phyloP scores from a whole-genome alignment of 805 yeast genomes.

The Metschnikowia shivogae region DNA sequence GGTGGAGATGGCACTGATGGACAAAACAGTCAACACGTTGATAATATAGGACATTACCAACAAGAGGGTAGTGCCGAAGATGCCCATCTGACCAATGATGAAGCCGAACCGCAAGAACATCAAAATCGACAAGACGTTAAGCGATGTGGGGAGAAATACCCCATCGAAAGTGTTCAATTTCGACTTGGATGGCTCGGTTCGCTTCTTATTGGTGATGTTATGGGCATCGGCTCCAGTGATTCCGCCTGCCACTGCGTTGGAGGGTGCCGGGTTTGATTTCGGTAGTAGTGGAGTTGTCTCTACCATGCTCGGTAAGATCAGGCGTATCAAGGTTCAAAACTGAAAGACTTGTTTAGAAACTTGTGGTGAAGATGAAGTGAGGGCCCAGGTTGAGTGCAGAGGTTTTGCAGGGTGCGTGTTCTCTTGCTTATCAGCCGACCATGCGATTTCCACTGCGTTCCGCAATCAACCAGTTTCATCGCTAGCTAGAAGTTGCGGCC shows the following conservation, averaged over 20 bases:
- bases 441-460: not conserved
- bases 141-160: constrained; percentile 88
- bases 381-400: not conserved
- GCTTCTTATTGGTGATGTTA: not conserved
- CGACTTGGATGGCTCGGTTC: not conserved
- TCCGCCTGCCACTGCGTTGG: not conserved
- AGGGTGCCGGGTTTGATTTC: constrained; percentile 5
- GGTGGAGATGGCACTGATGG: constrained; percentile 93
- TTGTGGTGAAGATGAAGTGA: no score
- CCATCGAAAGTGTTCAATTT: constrained; percentile 84
- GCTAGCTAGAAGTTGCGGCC: no score
- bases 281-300: constrained; percentile 19
- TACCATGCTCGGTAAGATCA: constrained; percentile 5
- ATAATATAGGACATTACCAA: constrained; percentile 72
- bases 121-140: constrained; percentile 87
- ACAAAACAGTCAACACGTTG: constrained; percentile 78
- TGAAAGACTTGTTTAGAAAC: no score
- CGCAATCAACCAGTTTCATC: not conserved
- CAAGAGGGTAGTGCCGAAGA: constrained; percentile 67
- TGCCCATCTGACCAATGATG: constrained; percentile 91
- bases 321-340: no score
- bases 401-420: constrained; percentile 2
- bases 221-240: not conserved
- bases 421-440: not conserved
- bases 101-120: constrained; percentile 96